phyloP scores from a whole-genome alignment of 192 early-diverging fungal genomes.

The Chytriomyces sp. region DNA sequence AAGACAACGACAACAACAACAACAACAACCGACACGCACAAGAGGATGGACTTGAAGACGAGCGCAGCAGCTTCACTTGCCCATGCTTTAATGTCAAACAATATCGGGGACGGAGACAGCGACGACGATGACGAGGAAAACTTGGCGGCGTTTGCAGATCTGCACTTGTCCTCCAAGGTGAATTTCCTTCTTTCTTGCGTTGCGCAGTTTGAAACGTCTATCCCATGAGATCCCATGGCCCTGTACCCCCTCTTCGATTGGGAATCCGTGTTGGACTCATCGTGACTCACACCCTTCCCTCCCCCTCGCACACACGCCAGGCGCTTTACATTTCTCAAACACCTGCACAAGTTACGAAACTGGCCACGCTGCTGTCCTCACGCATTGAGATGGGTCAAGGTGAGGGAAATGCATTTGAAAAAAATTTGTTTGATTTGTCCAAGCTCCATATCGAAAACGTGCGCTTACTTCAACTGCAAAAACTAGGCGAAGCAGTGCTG shows the following conservation, averaged over 20 bases:
- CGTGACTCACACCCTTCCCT: not conserved
- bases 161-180: slow-evolving; percentile 22
- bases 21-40: too few relatives aligned
- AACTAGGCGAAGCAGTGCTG: slow-evolving; percentile 73
- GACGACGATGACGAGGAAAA: not conserved
- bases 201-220: not conserved
- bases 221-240: not conserved
- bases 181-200: not conserved
- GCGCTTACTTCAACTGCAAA: not conserved
- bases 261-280: not conserved
- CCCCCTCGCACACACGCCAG: not conserved
- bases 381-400: slow-evolving; percentile 22
- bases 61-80: slow-evolving; percentile 12
- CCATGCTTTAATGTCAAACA: not conserved
- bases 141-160: slow-evolving; percentile 4
- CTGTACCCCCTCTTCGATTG: not conserved
- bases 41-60: not conserved
- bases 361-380: not conserved
- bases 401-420: not conserved
- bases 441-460: not conserved
- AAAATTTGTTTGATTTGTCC: not conserved
- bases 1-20: too few relatives aligned
- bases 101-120: not conserved
- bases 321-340: slow-evolving; percentile 14
- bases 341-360: not conserved